A percentile compares a stretch with the other conserved stretches of the same genome.
phyloP scores from a whole-genome alignment of 257 asterid species.

The Forsythia suspensa region DNA sequence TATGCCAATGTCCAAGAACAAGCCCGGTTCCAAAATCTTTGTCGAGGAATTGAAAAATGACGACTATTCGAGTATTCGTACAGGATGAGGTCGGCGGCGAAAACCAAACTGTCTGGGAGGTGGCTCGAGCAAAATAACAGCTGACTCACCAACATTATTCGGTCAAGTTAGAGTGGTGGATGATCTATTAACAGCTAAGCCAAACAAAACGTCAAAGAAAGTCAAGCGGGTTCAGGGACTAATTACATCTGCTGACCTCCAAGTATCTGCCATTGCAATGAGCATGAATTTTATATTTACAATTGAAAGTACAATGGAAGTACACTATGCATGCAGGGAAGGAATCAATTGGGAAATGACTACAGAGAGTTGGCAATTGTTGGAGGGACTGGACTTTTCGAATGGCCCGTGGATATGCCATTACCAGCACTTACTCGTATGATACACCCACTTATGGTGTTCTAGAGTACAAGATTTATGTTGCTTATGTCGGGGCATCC shows the following conservation, averaged over 20 bases:
- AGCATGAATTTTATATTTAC: background rate
- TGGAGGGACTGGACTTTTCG: slow-evolving; percentile 36
- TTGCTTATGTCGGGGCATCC: background rate
- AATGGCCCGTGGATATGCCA: slow-evolving; percentile 39
- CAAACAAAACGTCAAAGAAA: background rate
- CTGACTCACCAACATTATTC: background rate
- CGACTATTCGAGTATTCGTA: background rate
- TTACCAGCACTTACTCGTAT: slow-evolving; percentile 22
- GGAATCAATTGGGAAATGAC: background rate
- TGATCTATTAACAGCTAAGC: background rate
- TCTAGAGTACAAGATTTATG: background rate
- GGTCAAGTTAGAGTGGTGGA: background rate
- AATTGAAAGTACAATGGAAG: background rate
- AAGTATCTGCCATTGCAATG: background rate
- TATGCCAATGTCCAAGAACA: no score
- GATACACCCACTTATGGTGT: slow-evolving; percentile 18
- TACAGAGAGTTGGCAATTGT: background rate
- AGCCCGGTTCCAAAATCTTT: background rate
- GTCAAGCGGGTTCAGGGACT: background rate
- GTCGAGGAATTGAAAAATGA: background rate
- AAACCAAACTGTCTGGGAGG: background rate
- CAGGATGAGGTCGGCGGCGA: background rate
- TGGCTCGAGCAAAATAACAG: background rate
- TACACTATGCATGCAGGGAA: background rate
- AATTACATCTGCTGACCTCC: background rate